Base-by-base conservation (phyloP, 1,139 yeast species). In the Blastobotrys petasosporus region DNA sequence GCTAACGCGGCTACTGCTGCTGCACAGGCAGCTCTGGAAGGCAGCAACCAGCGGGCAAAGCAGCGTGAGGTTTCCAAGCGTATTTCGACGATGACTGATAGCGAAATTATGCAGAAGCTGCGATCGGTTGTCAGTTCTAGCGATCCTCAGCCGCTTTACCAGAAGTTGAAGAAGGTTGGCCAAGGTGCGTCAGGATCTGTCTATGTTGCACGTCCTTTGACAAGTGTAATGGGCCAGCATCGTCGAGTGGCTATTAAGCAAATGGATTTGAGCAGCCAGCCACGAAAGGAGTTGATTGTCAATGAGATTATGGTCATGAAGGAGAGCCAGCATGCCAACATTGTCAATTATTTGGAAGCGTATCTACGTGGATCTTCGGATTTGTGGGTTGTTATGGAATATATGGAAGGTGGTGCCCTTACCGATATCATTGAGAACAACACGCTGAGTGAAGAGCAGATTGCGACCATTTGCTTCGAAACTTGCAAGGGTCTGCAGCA, bases 181-280 rank as follows among this genome's bases (percentile, higher is more conserved):
- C 98, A 94, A 69, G 99, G 99, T 59, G 99, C 98, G 0, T 81
- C 92, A 51, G 99, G 99, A 13, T 85, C 92, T 1, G 99, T 94
- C 17, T 94, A 86, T 61, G 75, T 92, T 46, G 98, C 97, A 0
- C 79, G 81, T 57, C 78, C 87, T 33, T 67, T 80, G 50, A 68
- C 73, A 48, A 62, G 59, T 42, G 48, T 45, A 31, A 51, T 56
- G 49, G 51, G 52, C 30, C 41, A 41, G 34, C 60, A 59, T 40
- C 54, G 60, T 17, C 59, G 63, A 36, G 74, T 71, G n/a, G 98
- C 98, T 2, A 86, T 92, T 55, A 92, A 92, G 65, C 96, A 90
- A 69, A 92, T 92, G 90, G 92, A 88, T 58, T 69, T 92, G 51
- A 87, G 85, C 54, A 84, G 81, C 56, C 98, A 92, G 66, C 98